These are phyloP conservation scores for Rhodotorula paludigena DNA, from an alignment of 768 basidiomycete species.

Conservation along the genomic window DNA sequence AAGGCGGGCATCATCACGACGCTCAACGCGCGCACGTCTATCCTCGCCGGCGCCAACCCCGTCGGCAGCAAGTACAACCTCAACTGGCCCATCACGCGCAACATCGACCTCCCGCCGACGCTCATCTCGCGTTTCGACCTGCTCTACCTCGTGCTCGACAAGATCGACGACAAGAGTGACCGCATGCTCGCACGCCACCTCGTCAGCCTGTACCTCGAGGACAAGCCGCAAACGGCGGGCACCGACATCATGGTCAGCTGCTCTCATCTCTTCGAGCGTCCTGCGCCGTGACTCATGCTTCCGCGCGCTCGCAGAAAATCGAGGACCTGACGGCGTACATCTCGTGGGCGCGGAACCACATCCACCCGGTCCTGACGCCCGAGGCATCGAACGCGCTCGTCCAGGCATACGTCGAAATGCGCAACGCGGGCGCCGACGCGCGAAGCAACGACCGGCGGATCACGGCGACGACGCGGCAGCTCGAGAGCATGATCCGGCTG, in stretches of 20 bases:
- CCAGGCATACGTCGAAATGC: conserved; percentile 83
- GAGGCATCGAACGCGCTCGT: conserved; percentile 80
- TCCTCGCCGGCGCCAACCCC: conserved; percentile 90
- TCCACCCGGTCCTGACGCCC: conserved; percentile 80
- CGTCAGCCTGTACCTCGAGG: conserved; percentile 89
- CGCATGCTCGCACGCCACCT: conserved; percentile 84
- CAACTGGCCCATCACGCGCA: conserved; percentile 81
- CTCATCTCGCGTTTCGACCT: conserved; percentile 97
- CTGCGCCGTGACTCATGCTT: background rate
- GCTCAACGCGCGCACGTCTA: conserved; percentile 55
- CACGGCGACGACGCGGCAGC: conserved; percentile 93
- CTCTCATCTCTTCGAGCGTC: background rate
- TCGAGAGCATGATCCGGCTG: conserved; percentile 87
- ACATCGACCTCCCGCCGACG: conserved; percentile 96
- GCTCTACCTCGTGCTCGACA: conserved; percentile 89
- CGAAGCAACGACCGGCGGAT: conserved; percentile 85
- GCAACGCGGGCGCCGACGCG: conserved; percentile 82
- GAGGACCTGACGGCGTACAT: conserved; percentile 91
- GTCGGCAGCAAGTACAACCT: conserved; percentile 93
- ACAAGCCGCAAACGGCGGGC: conserved; percentile 63
- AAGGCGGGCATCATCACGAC: conserved; percentile 57
- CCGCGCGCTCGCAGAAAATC: conserved; percentile 59
- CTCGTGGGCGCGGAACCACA: conserved; percentile 77
- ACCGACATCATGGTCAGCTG: conserved; percentile 69
- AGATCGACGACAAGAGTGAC: conserved; percentile 83